These are phyloP conservation scores for Elongisporangium prolatum DNA, from an alignment of 352 stramenopile species.

Conservation along the genomic window DNA sequence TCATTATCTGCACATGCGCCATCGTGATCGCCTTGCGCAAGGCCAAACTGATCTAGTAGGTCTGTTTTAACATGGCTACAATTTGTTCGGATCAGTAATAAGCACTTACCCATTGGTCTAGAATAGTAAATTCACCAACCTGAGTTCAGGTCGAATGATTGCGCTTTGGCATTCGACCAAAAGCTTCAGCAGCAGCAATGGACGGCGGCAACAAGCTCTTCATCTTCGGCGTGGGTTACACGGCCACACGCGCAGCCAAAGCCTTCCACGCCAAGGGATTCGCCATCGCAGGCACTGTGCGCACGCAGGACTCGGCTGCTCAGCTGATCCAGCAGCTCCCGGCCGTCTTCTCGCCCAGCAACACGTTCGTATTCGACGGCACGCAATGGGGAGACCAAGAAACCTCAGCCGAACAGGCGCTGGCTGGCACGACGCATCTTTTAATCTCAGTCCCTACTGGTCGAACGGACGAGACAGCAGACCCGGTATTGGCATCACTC, in stretches of 20 bases:
- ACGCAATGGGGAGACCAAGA: conserved; percentile 34
- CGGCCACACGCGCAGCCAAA: conserved; percentile 61
- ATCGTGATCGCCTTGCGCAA: conserved; percentile 64
- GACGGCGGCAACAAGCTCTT: conserved; percentile 72
- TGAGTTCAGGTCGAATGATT: neutral
- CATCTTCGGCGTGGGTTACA: conserved; percentile 88
- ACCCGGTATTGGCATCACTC: conserved; percentile 67
- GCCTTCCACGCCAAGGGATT: conserved; percentile 64
- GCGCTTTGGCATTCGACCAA: neutral
- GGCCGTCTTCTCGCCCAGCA: conserved; percentile 36
- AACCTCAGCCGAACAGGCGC: conserved; percentile 39
- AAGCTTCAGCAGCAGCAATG: neutral
- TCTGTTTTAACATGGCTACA: neutral
- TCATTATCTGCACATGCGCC: conserved; percentile 63
- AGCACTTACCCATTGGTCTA: neutral
- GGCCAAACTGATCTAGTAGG: conserved; percentile 17
- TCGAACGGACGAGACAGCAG: conserved; percentile 34
- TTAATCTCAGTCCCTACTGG: conserved; percentile 68
- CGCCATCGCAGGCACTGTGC: conserved; percentile 65
- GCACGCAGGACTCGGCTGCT: conserved; percentile 38
- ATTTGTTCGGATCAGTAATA: neutral
- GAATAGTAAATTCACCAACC: neutral
- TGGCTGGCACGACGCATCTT: conserved; percentile 66
- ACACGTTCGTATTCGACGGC: conserved; percentile 83
- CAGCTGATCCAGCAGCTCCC: conserved; percentile 33